Evolutionary conservation across 2,329 filamentous ascomycete genomes (phyloP), one percentile per base, ranked within the genome.

Genomic region (Aspergillus cejpii): DNA sequence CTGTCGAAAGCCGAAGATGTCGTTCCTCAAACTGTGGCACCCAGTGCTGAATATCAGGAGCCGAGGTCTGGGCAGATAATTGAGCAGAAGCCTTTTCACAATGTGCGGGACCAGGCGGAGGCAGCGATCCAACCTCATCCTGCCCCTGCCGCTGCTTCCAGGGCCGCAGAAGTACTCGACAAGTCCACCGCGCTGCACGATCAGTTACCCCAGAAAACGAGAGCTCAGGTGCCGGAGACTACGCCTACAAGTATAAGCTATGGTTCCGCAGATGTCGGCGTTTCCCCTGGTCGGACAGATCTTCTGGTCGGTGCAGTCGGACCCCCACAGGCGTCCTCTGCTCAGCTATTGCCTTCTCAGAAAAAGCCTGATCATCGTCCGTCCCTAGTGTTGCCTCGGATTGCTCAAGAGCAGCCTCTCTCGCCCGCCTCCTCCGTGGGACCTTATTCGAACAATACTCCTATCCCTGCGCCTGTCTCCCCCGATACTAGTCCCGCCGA

Each of bases 401-500:
- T 55, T 15, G 7, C 33, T 12, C 49, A 58, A 15, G 46, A 71
- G 41, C 65, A 69, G 37, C 67, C 67, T 15, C 62, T 69, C 27
- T 72, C 69, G 7, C 78, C 78, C 19, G 77, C 73, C 6, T 91
- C 87, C 5, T 89, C 84, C 1, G 70, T 79, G 43, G 80, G 75
- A 24, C 77, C 82, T 1, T 82, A 83, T 55, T 89, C 85, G 34
- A 81, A 81, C 43, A 80, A 83, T 17, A 92, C 87, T 0, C 84
- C 87, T 1, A 78, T 76, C 27, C 75, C 82, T 29, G 77, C 82
- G 48, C 78, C 84, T 50, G 77, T 75, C 5, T 89, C 85, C 1
- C 80, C 84, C 1, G 82, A 84, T 53, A 89, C 85, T 1, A 89
- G 84, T 55, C 82, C 84, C 1, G 84, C 85, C 43, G 78, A 84